phyloP scores from a whole-genome alignment of 352 stramenopile genomes.

The Blastocystis sp. region DNA sequence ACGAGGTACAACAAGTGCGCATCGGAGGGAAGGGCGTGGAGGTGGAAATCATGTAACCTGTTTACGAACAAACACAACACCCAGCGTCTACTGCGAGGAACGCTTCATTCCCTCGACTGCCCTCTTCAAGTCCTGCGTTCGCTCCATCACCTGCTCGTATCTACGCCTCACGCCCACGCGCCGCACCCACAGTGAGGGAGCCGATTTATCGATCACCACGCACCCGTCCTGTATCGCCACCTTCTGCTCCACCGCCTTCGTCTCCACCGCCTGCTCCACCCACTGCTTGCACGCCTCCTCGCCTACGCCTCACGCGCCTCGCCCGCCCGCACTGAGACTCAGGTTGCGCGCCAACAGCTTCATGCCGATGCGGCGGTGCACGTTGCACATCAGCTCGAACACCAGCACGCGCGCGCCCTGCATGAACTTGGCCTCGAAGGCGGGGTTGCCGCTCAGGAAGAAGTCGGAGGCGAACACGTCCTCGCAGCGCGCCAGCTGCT shows the following conservation, averaged over 20 bases:
- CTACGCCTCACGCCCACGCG: background rate
- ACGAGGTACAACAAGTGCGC: no score
- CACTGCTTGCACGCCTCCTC: background rate
- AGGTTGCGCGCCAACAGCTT: background rate
- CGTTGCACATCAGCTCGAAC: slow-evolving; percentile 1
- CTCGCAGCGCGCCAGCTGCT: background rate
- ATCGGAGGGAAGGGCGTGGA: no score
- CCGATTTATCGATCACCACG: slow-evolving; percentile 10
- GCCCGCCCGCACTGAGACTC: background rate
- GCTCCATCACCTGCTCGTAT: slow-evolving; percentile 46
- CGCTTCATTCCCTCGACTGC: no score
- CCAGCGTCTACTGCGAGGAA: no score
- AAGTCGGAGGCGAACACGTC: slow-evolving; percentile 30
- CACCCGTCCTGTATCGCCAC: background rate
- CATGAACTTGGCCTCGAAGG: background rate
- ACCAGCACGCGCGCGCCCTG: background rate
- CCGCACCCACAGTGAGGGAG: background rate
- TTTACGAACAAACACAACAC: no score
- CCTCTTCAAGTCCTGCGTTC: no score
- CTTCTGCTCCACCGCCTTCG: background rate
- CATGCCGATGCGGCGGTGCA: background rate
- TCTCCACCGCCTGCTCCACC: background rate
- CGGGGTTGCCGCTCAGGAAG: background rate
- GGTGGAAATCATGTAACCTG: no score
- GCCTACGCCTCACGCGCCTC: background rate